Base-by-base conservation (phyloP, 1,139 yeast genomes). In the Kurtzmaniella quercitrusa region DNA sequence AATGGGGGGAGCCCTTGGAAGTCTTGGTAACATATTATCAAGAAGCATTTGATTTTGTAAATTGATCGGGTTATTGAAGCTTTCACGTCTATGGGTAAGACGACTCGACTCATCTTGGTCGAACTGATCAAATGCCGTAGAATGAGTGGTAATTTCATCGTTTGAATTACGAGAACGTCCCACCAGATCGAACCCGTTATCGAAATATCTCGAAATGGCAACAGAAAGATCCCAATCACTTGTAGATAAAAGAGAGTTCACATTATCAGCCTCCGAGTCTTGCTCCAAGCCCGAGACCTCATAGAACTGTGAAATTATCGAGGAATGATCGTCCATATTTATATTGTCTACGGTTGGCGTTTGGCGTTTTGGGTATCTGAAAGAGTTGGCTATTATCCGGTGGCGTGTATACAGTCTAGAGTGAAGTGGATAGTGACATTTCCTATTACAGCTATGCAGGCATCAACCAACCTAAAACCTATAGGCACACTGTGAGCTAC, bases 141-240 rank as follows among this genome's bases (percentile, higher is more conserved):
- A 40, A 19, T 40, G 40, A 34, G 45, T 16, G 39, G 36, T 3
- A 14, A 15, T n/a, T 34, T 4, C 43, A 41, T n/a, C 37, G 7
- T 12, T 14, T 40, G 10, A 33, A 19, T 15, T 17, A 34, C 37
- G 37, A 39, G 12, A 29, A 23, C 17, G 12, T 10, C 44, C 47
- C 34, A 63, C 55, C 27, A 62, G 49, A 2, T 65, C 66, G 47
- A 72, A 70, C 34, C 81, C 79, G 14, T 69, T 62, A 49, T 79
- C 85, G 50, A 79, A 77, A 53, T 65, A 79, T 42, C 72, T 62
- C 10, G 75, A 69, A 23, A 77, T 63, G 12, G 83, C 76, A 44
- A 65, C 65, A 50, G 79, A 79, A 46, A 79, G 59, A 52, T 78
- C 66, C 71, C 73, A 73, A 46, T 72, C 68, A 50, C 76, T 66